These are phyloP conservation scores for Chenopodium suecicum DNA, from an alignment of 148 eudicot species.

Conservation along the genomic window DNA sequence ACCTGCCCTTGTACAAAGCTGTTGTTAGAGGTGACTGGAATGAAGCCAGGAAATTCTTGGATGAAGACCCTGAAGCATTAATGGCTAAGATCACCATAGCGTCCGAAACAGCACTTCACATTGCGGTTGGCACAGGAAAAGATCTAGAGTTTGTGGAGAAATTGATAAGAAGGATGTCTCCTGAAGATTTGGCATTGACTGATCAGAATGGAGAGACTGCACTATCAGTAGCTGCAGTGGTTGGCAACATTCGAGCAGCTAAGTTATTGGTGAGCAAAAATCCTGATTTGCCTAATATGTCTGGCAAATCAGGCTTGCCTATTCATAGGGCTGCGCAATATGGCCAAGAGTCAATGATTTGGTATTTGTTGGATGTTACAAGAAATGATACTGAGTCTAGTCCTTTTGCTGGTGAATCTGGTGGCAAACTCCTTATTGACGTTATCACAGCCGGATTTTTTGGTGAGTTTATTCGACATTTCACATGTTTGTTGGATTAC, in stretches of 20 bases:
- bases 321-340: slow-evolving; percentile 31
- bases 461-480: slow-evolving; percentile 15
- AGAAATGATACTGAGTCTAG: slow-evolving; percentile 23
- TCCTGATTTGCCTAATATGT: slow-evolving; percentile 30
- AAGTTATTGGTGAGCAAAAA: slow-evolving; percentile 29
- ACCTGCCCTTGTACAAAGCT: slow-evolving; percentile 28
- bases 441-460: slow-evolving; percentile 25
- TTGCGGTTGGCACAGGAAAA: slow-evolving; percentile 25
- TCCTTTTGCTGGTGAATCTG: slow-evolving; percentile 26
- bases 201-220: slow-evolving; percentile 35
- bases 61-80: slow-evolving; percentile 29
- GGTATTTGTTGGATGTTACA: slow-evolving; percentile 19
- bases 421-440: slow-evolving; percentile 29
- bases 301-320: slow-evolving; percentile 24
- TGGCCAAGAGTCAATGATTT: slow-evolving; percentile 19
- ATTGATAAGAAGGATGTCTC: slow-evolving; percentile 18
- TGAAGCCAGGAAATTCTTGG: slow-evolving; percentile 19
- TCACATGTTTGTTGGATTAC: too few species aligned
- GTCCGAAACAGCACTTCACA: slow-evolving; percentile 29
- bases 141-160: slow-evolving; percentile 18
- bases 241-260: slow-evolving; percentile 27
- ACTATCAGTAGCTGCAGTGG: slow-evolving; percentile 24
- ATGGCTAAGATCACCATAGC: slow-evolving; percentile 27
- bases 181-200: slow-evolving; percentile 25
- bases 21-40: slow-evolving; percentile 25